phyloP scores from a whole-genome alignment of 2,329 filamentous ascomycete genomes.

The Dactylonectria macrodidyma region DNA sequence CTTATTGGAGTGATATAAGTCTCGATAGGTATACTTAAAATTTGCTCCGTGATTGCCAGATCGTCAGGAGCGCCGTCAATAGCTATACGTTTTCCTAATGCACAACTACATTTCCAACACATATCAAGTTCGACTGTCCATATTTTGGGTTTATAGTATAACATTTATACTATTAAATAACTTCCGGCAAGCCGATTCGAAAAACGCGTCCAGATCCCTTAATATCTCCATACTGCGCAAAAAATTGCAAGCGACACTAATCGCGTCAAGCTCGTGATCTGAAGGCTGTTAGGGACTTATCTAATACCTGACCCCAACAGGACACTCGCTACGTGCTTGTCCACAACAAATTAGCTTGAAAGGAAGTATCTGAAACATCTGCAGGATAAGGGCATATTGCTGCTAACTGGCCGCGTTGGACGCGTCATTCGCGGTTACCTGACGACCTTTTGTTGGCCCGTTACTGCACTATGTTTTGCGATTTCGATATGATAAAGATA shows the following conservation, averaged over 20 bases:
- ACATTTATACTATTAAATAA: background rate
- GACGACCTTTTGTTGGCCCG: constrained; percentile 4
- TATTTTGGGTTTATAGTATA: background rate
- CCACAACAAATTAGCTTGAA: too few relatives aligned
- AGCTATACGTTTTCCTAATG: background rate
- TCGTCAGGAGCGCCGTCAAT: background rate
- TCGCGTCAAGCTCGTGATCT: background rate
- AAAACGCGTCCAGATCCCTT: background rate
- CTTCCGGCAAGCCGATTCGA: background rate
- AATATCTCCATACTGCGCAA: background rate
- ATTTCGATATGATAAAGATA: constrained; percentile 6
- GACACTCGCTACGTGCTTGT: background rate
- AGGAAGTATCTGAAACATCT: too few relatives aligned
- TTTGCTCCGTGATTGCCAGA: background rate
- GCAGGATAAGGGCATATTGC: background rate
- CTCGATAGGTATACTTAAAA: background rate
- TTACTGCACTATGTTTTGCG: constrained; percentile 1
- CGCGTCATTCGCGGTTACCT: constrained; percentile 2
- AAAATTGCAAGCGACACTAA: too few relatives aligned
- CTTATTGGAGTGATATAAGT: background rate
- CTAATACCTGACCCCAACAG: background rate
- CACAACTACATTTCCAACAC: background rate
- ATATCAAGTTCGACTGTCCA: background rate
- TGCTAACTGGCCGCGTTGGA: background rate
- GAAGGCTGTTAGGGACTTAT: background rate